Conservation (phyloP, 2,329 filamentous ascomycete species). For the Fusarium paranaense region DNA sequence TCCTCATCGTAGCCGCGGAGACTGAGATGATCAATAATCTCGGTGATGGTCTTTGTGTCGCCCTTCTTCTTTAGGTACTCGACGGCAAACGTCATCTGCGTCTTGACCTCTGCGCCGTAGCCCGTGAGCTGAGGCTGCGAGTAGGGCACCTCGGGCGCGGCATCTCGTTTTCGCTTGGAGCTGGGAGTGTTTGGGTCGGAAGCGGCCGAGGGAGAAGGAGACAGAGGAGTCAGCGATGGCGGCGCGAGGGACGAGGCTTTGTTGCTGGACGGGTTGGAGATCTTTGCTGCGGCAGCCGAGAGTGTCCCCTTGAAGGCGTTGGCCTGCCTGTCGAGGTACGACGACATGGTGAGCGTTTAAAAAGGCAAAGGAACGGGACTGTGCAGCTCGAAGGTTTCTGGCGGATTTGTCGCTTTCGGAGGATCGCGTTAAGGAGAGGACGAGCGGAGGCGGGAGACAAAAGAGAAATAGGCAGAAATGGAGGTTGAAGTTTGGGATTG, state of each 20-base stretch:
- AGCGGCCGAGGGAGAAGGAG: conserved; percentile 69
- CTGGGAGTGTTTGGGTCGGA: conserved; percentile 73
- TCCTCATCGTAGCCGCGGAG: conserved; percentile 72
- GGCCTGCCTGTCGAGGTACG: conserved; percentile 73
- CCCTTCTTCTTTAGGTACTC: conserved; percentile 82
- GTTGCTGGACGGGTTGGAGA: conserved; percentile 60
- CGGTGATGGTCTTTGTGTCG: conserved; percentile 75
- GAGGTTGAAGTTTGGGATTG: conserved; percentile 29
- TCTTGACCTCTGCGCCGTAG: conserved; percentile 84
- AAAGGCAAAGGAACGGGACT: conserved; percentile 10
- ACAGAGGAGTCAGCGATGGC: conserved; percentile 65
- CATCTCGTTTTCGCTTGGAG: conserved; percentile 71
- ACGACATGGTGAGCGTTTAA: conserved; percentile 62
- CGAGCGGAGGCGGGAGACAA: conserved; percentile 18
- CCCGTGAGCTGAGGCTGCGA: conserved; percentile 82
- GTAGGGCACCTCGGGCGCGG: conserved; percentile 67
- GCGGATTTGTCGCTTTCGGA: conserved; percentile 5
- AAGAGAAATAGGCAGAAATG: conserved; percentile 16
- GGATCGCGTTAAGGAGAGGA: conserved; percentile 19
- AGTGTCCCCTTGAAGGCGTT: conserved; percentile 72
- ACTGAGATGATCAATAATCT: conserved; percentile 85
- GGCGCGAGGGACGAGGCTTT: conserved; percentile 49
- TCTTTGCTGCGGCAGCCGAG: conserved; percentile 71
- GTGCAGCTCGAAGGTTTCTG: background rate
- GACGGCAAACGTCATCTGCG: conserved; percentile 88